phyloP scores from a whole-genome alignment of 176 grass and related monocot species.

The Eleusine indica region DNA sequence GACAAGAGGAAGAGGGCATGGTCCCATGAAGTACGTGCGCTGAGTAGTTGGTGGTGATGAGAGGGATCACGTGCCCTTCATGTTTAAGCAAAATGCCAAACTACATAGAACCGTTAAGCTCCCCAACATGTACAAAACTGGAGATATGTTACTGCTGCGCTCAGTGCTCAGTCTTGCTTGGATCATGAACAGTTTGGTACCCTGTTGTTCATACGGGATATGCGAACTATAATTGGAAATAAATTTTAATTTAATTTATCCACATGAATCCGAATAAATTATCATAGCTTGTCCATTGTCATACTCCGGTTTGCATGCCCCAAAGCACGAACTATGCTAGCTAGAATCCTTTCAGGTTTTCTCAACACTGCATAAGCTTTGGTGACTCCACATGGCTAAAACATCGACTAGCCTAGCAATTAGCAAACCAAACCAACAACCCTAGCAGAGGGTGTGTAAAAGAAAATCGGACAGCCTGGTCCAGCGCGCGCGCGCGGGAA shows the following conservation, averaged over 20 bases:
- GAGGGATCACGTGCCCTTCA: slow-evolving; percentile 43
- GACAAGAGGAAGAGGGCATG: slow-evolving; percentile 29
- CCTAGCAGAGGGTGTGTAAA: neutral
- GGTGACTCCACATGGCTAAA: slow-evolving; percentile 43
- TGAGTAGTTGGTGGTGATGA: slow-evolving; percentile 36
- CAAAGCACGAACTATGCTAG: neutral
- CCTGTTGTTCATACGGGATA: too few species aligned
- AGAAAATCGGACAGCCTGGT: slow-evolving; percentile 32
- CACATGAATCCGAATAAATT: neutral
- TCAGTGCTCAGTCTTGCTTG: too few species aligned
- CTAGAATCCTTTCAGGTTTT: neutral
- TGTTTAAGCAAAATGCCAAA: slow-evolving; percentile 37
- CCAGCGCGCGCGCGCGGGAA: neutral
- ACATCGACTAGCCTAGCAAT: neutral
- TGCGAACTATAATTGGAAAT: too few species aligned
- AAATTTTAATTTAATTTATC: too few species aligned
- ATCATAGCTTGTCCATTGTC: neutral
- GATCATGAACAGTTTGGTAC: too few species aligned
- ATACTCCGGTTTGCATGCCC: neutral
- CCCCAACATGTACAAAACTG: too few species aligned
- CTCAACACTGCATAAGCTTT: slow-evolving; percentile 11
- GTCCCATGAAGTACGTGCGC: slow-evolving; percentile 64
- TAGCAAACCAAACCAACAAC: slow-evolving; percentile 19
- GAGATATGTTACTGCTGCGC: too few species aligned
- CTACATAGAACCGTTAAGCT: slow-evolving; percentile 34